A percentile compares a stretch with the other conserved stretches of the same genome.
Conservation (phyloP, 257 asterid genomes). For the Salvia splendens region DNA sequence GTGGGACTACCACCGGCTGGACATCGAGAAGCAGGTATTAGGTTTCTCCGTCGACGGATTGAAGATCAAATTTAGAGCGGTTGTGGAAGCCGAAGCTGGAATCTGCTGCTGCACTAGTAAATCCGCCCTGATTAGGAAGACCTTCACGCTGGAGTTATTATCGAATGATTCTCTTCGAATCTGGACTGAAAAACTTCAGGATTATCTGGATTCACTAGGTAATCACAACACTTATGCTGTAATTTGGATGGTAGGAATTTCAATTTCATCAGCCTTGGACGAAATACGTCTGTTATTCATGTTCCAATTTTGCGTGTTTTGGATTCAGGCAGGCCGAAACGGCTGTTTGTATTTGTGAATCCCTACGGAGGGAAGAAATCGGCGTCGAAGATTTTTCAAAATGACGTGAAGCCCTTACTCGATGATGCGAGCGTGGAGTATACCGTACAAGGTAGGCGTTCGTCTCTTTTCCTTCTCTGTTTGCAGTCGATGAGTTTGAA, state of each 20-base stretch:
- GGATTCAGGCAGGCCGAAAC: slow-evolving; percentile 81
- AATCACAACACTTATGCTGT: slow-evolving; percentile 16
- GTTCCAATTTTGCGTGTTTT: slow-evolving; percentile 23
- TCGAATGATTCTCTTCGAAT: slow-evolving; percentile 49
- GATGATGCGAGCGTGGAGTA: slow-evolving; percentile 78
- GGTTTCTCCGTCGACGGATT: slow-evolving; percentile 66
- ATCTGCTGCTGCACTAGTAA: slow-evolving; percentile 44
- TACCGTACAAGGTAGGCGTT: slow-evolving; percentile 59
- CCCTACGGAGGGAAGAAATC: slow-evolving; percentile 92
- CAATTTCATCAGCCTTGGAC: slow-evolving; percentile 1
- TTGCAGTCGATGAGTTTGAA: slow-evolving; percentile 2
- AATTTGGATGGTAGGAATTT: slow-evolving; percentile 19
- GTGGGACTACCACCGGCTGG: slow-evolving; percentile 53
- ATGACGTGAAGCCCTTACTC: slow-evolving; percentile 82
- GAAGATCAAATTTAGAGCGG: slow-evolving; percentile 54
- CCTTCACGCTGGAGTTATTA: slow-evolving; percentile 53
- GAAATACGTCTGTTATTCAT: slow-evolving; percentile 14
- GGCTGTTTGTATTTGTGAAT: slow-evolving; percentile 73
- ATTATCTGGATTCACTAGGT: slow-evolving; percentile 71
- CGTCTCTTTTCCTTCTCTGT: background rate
- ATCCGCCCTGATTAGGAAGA: slow-evolving; percentile 47
- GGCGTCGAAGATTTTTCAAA: slow-evolving; percentile 58
- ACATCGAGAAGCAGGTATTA: slow-evolving; percentile 66
- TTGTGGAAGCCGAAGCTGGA: slow-evolving; percentile 46
- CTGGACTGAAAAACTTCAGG: slow-evolving; percentile 67